These are phyloP conservation scores for Hypomontagnella submonticulosa DNA, from an alignment of 495 filamentous ascomycete genomes.

Conservation along the genomic window DNA sequence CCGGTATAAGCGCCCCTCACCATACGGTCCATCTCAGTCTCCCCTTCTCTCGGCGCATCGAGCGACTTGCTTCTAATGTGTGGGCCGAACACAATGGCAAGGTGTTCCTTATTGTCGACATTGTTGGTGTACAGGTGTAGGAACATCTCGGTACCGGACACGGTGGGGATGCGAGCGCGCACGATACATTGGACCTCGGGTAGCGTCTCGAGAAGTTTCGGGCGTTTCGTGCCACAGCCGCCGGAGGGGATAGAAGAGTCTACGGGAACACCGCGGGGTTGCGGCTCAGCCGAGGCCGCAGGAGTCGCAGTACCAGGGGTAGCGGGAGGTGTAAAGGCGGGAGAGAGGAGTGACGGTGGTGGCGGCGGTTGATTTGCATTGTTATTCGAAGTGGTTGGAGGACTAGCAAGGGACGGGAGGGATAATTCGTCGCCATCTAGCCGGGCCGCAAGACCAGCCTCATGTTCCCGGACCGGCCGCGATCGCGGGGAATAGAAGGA, in stretches of 20 bases:
- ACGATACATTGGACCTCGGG: slow-evolving; percentile 84
- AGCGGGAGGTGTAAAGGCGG: slow-evolving; percentile 83
- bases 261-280: slow-evolving; percentile 63
- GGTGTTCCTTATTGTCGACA: slow-evolving; percentile 92
- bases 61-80: slow-evolving; percentile 83
- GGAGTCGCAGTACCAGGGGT: slow-evolving; percentile 73
- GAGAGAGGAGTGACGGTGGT: slow-evolving; percentile 69
- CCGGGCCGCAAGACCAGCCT: slow-evolving; percentile 18
- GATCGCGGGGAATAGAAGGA: slow-evolving; percentile 62
- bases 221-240: slow-evolving; percentile 65
- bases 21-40: slow-evolving; percentile 96
- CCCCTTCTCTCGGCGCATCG: slow-evolving; percentile 82
- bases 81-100: slow-evolving; percentile 96
- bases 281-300: slow-evolving; percentile 46
- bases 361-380: slow-evolving; percentile 44
- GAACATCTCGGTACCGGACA: slow-evolving; percentile 93
- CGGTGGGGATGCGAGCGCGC: slow-evolving; percentile 86
- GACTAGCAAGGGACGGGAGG: slow-evolving; percentile 18
- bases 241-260: slow-evolving; percentile 63
- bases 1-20: slow-evolving; percentile 93
- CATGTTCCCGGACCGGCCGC: slow-evolving; percentile 35
- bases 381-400: neutral
- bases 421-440: slow-evolving; percentile 34
- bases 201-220: slow-evolving; percentile 73
- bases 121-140: slow-evolving; percentile 94